These are phyloP conservation scores for Blastobotrys muscicola DNA, from an alignment of 805 yeast genomes.

Conservation along the genomic window DNA sequence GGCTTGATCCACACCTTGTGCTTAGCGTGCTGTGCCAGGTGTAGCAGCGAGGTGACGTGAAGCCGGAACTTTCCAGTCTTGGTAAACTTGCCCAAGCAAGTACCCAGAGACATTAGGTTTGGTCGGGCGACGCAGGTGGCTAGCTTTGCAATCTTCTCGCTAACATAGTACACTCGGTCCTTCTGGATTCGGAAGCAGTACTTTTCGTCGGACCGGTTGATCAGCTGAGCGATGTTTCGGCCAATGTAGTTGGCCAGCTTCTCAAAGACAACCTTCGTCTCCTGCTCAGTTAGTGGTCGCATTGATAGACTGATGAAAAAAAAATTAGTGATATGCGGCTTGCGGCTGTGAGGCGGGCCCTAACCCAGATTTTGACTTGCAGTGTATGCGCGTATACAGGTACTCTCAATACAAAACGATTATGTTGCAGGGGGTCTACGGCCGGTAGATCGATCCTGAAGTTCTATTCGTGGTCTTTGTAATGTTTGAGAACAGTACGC, in stretches of 20 bases:
- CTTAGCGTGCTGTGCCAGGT: conserved; percentile 79
- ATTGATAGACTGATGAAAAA: conserved; percentile 29
- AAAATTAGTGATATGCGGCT: background rate
- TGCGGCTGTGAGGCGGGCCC: too few species aligned
- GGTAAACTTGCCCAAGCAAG: conserved; percentile 93
- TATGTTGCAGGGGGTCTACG: too few species aligned
- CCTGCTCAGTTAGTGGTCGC: conserved; percentile 96
- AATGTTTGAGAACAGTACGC: too few species aligned
- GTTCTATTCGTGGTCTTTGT: too few species aligned
- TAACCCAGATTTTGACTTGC: too few species aligned
- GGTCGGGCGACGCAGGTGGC: conserved; percentile 89
- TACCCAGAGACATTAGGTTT: conserved; percentile 85
- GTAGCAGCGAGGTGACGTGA: conserved; percentile 83
- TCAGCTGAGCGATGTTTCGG: conserved; percentile 80
- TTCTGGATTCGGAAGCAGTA: conserved; percentile 94
- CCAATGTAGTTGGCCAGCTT: conserved; percentile 95
- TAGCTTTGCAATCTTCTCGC: conserved; percentile 68
- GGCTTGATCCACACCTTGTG: conserved; percentile 93
- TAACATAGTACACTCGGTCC: conserved; percentile 90
- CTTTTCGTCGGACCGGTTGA: conserved; percentile 74
- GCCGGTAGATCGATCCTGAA: too few species aligned
- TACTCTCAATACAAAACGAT: too few species aligned
- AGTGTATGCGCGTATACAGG: too few species aligned
- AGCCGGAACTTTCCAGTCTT: conserved; percentile 94
- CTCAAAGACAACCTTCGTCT: conserved; percentile 91